Conservation (phyloP, 768 basidiomycete genomes). For the Guyanaporus albipodus region DNA sequence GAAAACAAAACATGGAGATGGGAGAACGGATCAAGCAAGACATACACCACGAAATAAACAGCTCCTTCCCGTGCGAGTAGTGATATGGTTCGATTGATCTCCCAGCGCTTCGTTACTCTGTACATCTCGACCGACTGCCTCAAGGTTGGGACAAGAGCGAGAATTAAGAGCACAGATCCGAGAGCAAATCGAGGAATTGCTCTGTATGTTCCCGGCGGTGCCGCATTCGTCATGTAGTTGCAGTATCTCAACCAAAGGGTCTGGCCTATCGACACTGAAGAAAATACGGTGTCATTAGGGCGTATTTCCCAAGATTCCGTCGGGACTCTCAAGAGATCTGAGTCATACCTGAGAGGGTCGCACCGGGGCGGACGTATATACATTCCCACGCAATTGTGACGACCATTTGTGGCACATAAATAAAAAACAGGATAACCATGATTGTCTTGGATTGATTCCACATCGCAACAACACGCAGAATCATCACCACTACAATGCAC, state of each 20-base stretch:
- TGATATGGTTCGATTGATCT: slow-evolving; percentile 1
- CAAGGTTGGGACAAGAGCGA: not conserved
- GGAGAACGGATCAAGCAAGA: not conserved
- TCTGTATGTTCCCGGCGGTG: not conserved
- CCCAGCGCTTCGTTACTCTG: slow-evolving; percentile 5
- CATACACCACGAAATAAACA: slow-evolving; percentile 16
- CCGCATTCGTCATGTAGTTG: not conserved
- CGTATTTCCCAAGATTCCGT: not conserved
- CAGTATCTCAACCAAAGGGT: slow-evolving; percentile 1
- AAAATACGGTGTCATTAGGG: not conserved
- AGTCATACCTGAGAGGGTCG: slow-evolving; percentile 2
- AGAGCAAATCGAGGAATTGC: slow-evolving; percentile 7
- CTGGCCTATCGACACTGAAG: not conserved
- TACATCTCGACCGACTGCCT: slow-evolving; percentile 2
- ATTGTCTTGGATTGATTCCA: slow-evolving; percentile 9
- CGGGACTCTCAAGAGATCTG: not conserved
- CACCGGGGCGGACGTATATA: not conserved
- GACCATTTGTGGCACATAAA: not conserved
- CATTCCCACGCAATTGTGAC: not conserved
- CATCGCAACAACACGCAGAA: slow-evolving; percentile 16
- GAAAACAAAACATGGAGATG: not conserved
- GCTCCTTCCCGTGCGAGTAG: slow-evolving; percentile 9
- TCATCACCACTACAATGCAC: slow-evolving; percentile 14
- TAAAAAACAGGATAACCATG: slow-evolving; percentile 1
- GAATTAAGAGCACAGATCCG: not conserved